Evolutionary conservation across 805 yeast genomes (phyloP).

Genomic region (Danielia oregonensis): DNA sequence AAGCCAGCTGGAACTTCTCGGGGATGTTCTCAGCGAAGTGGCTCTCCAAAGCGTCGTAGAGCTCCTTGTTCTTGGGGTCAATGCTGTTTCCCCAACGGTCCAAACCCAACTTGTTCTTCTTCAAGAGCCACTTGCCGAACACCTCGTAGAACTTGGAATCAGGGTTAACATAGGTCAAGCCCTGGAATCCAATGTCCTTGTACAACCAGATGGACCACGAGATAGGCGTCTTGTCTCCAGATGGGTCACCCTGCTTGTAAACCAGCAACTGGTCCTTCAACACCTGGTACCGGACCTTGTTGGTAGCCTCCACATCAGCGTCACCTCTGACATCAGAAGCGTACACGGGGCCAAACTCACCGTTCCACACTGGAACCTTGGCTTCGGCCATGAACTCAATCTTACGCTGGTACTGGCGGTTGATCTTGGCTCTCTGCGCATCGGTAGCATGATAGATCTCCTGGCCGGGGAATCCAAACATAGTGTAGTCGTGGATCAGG

Average conservation of each 20-base stretch:
- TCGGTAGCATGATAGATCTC: slow-evolving; percentile 31
- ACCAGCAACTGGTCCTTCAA: slow-evolving; percentile 44
- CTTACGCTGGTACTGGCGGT: slow-evolving; percentile 40
- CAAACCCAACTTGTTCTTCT: slow-evolving; percentile 43
- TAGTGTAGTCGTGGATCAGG: slow-evolving; percentile 47
- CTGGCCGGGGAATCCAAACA: slow-evolving; percentile 44
- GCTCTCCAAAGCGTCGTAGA: slow-evolving; percentile 32
- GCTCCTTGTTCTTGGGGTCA: slow-evolving; percentile 33
- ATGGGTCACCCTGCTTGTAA: slow-evolving; percentile 45
- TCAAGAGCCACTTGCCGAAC: slow-evolving; percentile 39
- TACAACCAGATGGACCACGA: slow-evolving; percentile 53
- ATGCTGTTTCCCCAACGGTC: slow-evolving; percentile 51
- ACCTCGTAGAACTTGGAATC: slow-evolving; percentile 40
- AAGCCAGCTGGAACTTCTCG: slow-evolving; percentile 32
- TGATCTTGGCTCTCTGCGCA: slow-evolving; percentile 32
- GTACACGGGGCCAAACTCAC: slow-evolving; percentile 52
- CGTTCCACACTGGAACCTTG: slow-evolving; percentile 51
- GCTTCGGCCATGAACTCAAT: slow-evolving; percentile 37
- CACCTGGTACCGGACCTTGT: slow-evolving; percentile 38
- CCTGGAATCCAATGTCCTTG: slow-evolving; percentile 52
- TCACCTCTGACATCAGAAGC: slow-evolving; percentile 43
- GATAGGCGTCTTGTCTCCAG: slow-evolving; percentile 43
- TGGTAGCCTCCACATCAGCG: slow-evolving; percentile 31
- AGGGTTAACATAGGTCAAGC: slow-evolving; percentile 45
- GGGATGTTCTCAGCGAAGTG: slow-evolving; percentile 41